Percentiles rank a stretch among this genome's conserved stretches.
These are phyloP conservation scores for Melampsora americana DNA, from an alignment of 1,284 basidiomycete species.

Conservation along the genomic window DNA sequence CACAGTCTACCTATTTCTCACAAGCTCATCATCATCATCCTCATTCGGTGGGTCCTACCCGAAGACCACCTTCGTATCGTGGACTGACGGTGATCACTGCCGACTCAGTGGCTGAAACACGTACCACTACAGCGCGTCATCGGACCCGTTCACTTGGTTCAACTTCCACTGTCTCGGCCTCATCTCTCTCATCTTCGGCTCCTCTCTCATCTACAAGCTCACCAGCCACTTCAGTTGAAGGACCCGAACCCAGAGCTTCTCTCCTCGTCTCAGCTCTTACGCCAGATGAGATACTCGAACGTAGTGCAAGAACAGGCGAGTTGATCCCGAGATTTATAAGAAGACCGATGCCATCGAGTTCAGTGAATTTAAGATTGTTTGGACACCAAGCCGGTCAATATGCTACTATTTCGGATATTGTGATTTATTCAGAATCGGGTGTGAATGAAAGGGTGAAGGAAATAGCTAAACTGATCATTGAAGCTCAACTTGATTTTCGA, in stretches of 20 bases:
- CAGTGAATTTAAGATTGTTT: slow-evolving; percentile 51
- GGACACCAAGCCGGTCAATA: slow-evolving; percentile 65
- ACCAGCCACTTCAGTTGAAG: slow-evolving; percentile 36
- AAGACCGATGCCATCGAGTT: slow-evolving; percentile 28
- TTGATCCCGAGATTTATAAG: slow-evolving; percentile 19
- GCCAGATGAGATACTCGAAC: slow-evolving; percentile 44
- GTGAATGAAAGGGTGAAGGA: slow-evolving; percentile 59
- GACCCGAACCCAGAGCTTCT: slow-evolving; percentile 43
- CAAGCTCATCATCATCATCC: background rate
- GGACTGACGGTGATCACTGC: slow-evolving; percentile 31
- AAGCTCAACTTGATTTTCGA: slow-evolving; percentile 55
- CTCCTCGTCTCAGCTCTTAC: slow-evolving; percentile 36
- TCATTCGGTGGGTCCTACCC: background rate
- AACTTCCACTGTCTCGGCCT: slow-evolving; percentile 1
- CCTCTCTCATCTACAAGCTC: slow-evolving; percentile 23
- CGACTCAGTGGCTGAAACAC: slow-evolving; percentile 36
- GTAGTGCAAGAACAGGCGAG: slow-evolving; percentile 18
- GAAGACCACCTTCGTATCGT: slow-evolving; percentile 18
- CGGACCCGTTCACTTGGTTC: slow-evolving; percentile 29
- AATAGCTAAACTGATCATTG: slow-evolving; percentile 48
- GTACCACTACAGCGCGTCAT: slow-evolving; percentile 40
- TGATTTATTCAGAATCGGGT: slow-evolving; percentile 73
- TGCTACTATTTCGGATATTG: slow-evolving; percentile 79
- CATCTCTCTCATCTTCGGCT: background rate
- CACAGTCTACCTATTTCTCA: slow-evolving; percentile 29